Percentiles rank a stretch among this genome's conserved stretches.
Conservation (phyloP, 2,329 filamentous ascomycete species). For the Malbranchea cinnamomea region DNA sequence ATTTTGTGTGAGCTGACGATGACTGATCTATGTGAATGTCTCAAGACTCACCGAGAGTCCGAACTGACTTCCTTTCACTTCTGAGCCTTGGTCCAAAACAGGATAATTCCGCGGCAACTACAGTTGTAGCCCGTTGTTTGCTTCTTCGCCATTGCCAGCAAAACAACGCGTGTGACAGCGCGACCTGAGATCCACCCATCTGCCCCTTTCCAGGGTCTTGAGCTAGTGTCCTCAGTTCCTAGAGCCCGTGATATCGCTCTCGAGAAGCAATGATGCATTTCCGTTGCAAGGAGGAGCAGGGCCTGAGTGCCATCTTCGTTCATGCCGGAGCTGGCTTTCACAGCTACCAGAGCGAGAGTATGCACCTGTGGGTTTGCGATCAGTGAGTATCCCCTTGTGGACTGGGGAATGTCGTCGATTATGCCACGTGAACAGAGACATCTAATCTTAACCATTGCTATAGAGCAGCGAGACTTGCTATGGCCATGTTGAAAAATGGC, state of each 20-base stretch:
- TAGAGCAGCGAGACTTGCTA: conserved; percentile 71
- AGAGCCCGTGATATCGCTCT: too few relatives aligned
- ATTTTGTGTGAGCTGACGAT: too few relatives aligned
- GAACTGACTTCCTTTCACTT: neutral
- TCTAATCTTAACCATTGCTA: conserved; percentile 5
- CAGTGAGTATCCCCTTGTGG: conserved; percentile 46
- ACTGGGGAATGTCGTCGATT: conserved; percentile 8
- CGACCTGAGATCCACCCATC: too few relatives aligned
- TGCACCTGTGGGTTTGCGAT: conserved; percentile 74
- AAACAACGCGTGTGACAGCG: too few relatives aligned
- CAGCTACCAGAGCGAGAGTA: conserved; percentile 67
- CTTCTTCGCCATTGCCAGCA: conserved; percentile 1
- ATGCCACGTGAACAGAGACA: conserved; percentile 9
- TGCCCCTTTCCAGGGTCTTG: too few relatives aligned
- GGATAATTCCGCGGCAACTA: conserved; percentile 1
- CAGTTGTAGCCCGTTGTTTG: conserved; percentile 2
- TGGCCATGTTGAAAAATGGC: conserved; percentile 65
- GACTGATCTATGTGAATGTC: too few relatives aligned
- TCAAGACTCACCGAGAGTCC: conserved; percentile 1
- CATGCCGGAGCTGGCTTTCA: conserved; percentile 94
- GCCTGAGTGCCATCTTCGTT: conserved; percentile 70
- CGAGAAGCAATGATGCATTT: conserved; percentile 22
- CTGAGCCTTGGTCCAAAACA: neutral
- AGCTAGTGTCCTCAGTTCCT: too few relatives aligned
- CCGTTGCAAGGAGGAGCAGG: conserved; percentile 25